Base-by-base conservation (phyloP, 495 filamentous ascomycete genomes). In the Lindgomyces ingoldianus region DNA sequence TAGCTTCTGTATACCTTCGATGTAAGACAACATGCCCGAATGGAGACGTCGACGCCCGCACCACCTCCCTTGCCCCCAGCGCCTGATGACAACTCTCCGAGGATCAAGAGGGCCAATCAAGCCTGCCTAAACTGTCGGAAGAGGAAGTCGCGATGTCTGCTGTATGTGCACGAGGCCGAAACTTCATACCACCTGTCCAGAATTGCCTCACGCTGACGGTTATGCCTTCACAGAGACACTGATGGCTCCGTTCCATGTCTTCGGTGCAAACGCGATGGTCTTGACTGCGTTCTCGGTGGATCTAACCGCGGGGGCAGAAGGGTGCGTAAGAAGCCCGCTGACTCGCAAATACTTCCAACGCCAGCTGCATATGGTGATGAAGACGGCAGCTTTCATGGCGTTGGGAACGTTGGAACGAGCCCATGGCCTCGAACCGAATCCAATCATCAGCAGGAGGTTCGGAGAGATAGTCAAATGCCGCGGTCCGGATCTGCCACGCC, bases 41-140 rank as follows among this genome's bases (percentile, higher is more conserved):
- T 68, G 65, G 60, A 64, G 46, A 45, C 57, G 16, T 29, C 67
- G 26, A 51, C 51, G 26, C 24, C 42, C 58, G 27, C 56, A 51
- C 26, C 67, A 33, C 45, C 42, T 60, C 2, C 50, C 10, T 42
- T 18, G 27, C 22, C 50, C 12, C 16, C 53, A 25, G 25, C 54
- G 42, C n/a, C 36, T 18, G 29, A 59, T 41, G 66, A 65, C 19
- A 57, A 72, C 16, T 4, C 25, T 4, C 41, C 57, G 11, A 72
- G 57, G 57, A 77, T 78, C 64, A 86, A 85, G 76, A 78, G 85
- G 53, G 84, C 84, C 1, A 85, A 85, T 29, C 76, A 83, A 50
- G 85, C 85, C 12, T 88, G 85, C 74, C 70, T 87, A 61, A 80
- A 84, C 62, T 88, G 85, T 70, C 69, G 85, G 49, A 84, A 83